phyloP scores from a whole-genome alignment of 192 early-diverging fungal species.

The Podila epigama region DNA sequence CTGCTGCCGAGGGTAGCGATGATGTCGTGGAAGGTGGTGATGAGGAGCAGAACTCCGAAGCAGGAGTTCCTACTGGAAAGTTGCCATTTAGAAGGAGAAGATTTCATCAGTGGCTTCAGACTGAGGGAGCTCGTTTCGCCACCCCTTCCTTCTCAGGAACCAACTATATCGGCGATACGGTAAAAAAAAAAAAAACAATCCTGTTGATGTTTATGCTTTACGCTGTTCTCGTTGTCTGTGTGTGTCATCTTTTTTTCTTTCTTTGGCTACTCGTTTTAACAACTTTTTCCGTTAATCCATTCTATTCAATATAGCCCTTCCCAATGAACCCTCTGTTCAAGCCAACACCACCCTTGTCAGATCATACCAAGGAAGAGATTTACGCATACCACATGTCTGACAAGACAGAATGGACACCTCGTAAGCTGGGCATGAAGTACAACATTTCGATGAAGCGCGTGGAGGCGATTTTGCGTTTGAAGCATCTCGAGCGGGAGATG shows the following conservation, averaged over 20 bases:
- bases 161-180: conserved; percentile 39
- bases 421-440: conserved; percentile 73
- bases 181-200: neutral
- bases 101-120: conserved; percentile 34
- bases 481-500: conserved; percentile 80
- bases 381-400: conserved; percentile 71
- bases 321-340: conserved; percentile 91
- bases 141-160: conserved; percentile 33
- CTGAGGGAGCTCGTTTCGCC: conserved; percentile 26
- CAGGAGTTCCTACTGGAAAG: no score
- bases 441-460: conserved; percentile 82
- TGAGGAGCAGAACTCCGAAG: conserved; percentile 44
- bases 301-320: conserved; percentile 69
- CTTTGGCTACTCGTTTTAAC: neutral
- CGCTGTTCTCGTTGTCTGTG: neutral
- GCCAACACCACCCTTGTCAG: conserved; percentile 75
- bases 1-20: conserved; percentile 5
- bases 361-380: conserved; percentile 73
- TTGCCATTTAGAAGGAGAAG: conserved; percentile 40
- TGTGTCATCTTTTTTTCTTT: neutral
- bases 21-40: conserved; percentile 11
- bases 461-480: conserved; percentile 90
- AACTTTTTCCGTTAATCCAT: conserved; percentile 3
- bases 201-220: neutral
- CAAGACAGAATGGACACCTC: conserved; percentile 68